Evolutionary conservation across 1,139 yeast species (phyloP).

Genomic region (Saccharomycopsis crataegensis): DNA sequence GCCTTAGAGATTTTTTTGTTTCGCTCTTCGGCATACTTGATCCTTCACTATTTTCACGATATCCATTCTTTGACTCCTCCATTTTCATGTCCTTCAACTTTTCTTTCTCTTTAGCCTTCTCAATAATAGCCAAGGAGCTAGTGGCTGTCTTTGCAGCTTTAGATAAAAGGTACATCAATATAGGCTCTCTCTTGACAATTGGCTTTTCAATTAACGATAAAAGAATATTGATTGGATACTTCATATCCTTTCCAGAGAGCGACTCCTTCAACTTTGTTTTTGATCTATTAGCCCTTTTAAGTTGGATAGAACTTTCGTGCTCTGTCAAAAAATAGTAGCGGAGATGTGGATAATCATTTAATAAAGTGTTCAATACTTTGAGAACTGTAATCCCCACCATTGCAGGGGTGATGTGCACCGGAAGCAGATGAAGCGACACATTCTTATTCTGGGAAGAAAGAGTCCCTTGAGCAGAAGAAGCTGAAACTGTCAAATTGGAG

Average conservation of each 20-base stretch:
- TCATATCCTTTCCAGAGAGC: constrained; percentile 37
- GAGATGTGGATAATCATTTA: constrained; percentile 62
- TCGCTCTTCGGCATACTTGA: constrained; percentile 5
- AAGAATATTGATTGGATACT: constrained; percentile 67
- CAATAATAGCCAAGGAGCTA: constrained; percentile 49
- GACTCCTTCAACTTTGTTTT: constrained; percentile 34
- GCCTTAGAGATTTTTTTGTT: constrained; percentile 20
- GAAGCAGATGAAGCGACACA: constrained; percentile 33
- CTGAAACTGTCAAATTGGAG: constrained; percentile 19
- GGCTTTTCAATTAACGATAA: constrained; percentile 56
- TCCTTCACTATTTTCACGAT: constrained; percentile 11
- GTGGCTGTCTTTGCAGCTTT: constrained; percentile 72
- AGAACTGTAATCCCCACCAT: constrained; percentile 71
- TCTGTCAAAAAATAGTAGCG: constrained; percentile 75
- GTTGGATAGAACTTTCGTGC: constrained; percentile 56
- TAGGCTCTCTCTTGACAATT: constrained; percentile 61
- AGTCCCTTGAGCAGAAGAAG: background rate
- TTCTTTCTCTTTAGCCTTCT: constrained; percentile 18
- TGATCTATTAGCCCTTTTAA: constrained; percentile 34
- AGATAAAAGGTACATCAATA: constrained; percentile 70
- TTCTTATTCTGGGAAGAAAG: constrained; percentile 20
- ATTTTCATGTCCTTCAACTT: constrained; percentile 5
- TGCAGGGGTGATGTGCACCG: constrained; percentile 59
- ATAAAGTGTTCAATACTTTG: constrained; percentile 65
- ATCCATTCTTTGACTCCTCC: constrained; percentile 21